These are phyloP conservation scores for Stemphylium vesicarium DNA, from an alignment of 2,329 filamentous ascomycete species.

Conservation along the genomic window DNA sequence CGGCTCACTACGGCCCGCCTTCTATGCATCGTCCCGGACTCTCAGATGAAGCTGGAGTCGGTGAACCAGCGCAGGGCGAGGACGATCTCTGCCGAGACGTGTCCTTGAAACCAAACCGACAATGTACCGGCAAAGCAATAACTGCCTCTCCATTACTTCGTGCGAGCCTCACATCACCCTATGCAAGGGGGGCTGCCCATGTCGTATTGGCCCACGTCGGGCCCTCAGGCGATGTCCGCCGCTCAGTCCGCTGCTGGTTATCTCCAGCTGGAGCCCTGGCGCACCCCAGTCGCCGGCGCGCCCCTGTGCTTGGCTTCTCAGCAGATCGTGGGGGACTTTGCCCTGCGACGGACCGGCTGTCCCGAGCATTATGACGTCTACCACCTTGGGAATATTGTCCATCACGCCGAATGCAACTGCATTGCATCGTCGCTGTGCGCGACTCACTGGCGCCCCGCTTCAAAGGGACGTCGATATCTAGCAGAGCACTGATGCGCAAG, in stretches of 20 bases:
- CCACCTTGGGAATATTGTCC: conserved; percentile 11
- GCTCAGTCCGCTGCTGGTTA: conserved; percentile 15
- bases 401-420: conserved; percentile 1
- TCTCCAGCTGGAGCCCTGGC: conserved; percentile 24
- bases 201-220: conserved; percentile 19
- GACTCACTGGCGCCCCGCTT: not conserved
- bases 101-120: conserved; percentile 9
- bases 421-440: not conserved
- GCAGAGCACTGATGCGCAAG: conserved; percentile 8
- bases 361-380: conserved; percentile 26
- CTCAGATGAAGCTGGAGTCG: conserved; percentile 22
- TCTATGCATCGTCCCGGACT: conserved; percentile 25
- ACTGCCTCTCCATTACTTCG: conserved; percentile 4
- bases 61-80: conserved; percentile 20
- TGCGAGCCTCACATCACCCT: conserved; percentile 6
- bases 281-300: conserved; percentile 27
- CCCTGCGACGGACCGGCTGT: conserved; percentile 27
- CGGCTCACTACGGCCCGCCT: conserved; percentile 27
- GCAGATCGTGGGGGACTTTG: conserved; percentile 34
- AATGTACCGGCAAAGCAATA: conserved; percentile 14
- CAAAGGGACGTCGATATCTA: not conserved
- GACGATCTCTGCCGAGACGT: conserved; percentile 16
- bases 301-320: conserved; percentile 32
- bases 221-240: conserved; percentile 20
- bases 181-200: conserved; percentile 19